These are phyloP conservation scores for Trichocladium antarcticum DNA, from an alignment of 495 filamentous ascomycete species.

Conservation along the genomic window DNA sequence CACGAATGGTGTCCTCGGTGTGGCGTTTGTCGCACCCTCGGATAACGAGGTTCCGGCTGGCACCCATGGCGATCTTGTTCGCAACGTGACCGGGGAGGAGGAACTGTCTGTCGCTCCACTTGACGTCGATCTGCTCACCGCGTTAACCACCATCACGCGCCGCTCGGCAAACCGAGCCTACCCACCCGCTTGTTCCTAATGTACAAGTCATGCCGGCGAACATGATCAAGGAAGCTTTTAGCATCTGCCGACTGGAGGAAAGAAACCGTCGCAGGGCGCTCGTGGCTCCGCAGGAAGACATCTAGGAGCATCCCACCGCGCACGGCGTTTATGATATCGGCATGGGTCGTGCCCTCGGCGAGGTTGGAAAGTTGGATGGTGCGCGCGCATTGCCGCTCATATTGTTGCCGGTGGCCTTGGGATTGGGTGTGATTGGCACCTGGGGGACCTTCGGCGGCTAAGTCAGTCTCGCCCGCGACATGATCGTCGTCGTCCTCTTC, in stretches of 20 bases:
- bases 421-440: constrained; percentile 15
- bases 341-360: constrained; percentile 51
- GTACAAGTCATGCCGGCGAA: constrained; percentile 56
- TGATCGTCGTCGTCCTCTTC: constrained; percentile 20
- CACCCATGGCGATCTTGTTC: constrained; percentile 56
- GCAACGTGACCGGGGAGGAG: constrained; percentile 53
- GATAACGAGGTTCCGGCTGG: constrained; percentile 66
- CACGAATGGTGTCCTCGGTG: constrained; percentile 53
- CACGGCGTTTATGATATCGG: constrained; percentile 54
- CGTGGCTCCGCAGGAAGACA: constrained; percentile 51
- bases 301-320: constrained; percentile 62
- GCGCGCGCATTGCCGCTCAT: constrained; percentile 41
- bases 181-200: constrained; percentile 58
- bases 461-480: constrained; percentile 13
- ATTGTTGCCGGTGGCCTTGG: constrained; percentile 17
- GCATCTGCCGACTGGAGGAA: constrained; percentile 57
- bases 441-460: constrained; percentile 13
- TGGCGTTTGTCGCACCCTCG: constrained; percentile 45
- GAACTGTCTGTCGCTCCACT: constrained; percentile 67
- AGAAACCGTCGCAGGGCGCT: constrained; percentile 55
- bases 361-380: constrained; percentile 55
- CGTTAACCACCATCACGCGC: neutral
- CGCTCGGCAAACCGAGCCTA: neutral
- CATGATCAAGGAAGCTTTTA: constrained; percentile 51
- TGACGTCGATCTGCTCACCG: constrained; percentile 47